Conservation (phyloP, 768 basidiomycete genomes). For the Boletellus ananas region DNA sequence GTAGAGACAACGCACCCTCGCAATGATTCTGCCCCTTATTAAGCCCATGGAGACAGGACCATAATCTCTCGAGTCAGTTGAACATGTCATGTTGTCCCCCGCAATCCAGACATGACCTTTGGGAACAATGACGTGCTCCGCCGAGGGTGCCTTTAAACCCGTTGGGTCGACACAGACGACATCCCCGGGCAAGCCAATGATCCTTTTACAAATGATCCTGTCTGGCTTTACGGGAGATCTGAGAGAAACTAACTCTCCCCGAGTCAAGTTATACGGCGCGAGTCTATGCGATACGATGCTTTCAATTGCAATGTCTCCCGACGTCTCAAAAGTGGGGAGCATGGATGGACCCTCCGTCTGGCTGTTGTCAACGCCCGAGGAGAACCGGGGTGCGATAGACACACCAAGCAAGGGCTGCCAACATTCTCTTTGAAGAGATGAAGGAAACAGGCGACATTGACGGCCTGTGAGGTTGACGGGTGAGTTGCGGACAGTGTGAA, state of each 20-base stretch:
- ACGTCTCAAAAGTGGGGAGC: conserved; percentile 65
- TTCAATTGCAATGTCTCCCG: conserved; percentile 63
- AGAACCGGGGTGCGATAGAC: conserved; percentile 11
- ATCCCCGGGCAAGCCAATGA: conserved; percentile 90
- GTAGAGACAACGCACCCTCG: conserved; percentile 46
- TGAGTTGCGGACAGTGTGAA: conserved; percentile 1
- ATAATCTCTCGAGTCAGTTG: conserved; percentile 88
- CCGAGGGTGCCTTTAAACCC: conserved; percentile 55
- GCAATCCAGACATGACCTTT: conserved; percentile 86
- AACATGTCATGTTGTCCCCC: conserved; percentile 83
- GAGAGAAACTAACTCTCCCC: conserved; percentile 77
- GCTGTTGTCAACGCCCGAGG: not conserved
- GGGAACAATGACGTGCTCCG: conserved; percentile 75
- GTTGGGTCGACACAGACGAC: conserved; percentile 86
- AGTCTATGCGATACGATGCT: conserved; percentile 53
- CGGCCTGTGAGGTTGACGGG: conserved; percentile 36
- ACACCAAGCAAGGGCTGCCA: conserved; percentile 51
- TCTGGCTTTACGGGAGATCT: conserved; percentile 66
- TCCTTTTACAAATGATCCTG: conserved; percentile 78
- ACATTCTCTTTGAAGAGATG: conserved; percentile 66
- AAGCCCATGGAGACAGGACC: conserved; percentile 86
- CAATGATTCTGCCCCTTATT: conserved; percentile 62
- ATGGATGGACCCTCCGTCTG: conserved; percentile 77
- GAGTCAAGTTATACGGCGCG: conserved; percentile 45
- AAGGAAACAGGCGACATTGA: conserved; percentile 52